Evolutionary conservation across 345 rosid species (phyloP).

Genomic region (Populus pruinosa): DNA sequence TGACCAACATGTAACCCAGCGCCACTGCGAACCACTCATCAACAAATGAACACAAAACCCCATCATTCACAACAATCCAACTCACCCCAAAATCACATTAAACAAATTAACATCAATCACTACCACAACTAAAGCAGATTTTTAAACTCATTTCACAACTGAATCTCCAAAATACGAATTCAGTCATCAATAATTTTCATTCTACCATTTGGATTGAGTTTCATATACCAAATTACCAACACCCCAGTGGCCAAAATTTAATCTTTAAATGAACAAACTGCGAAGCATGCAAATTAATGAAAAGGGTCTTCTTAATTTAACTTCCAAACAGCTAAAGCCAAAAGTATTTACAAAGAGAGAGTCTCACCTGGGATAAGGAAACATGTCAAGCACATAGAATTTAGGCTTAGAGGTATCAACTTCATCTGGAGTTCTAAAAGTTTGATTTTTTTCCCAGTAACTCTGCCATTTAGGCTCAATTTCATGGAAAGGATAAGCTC

Average conservation of each 20-base stretch:
- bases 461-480: slow-evolving; percentile 95
- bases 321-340: neutral
- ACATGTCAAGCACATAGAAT: slow-evolving; percentile 97
- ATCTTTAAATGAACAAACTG: too few relatives aligned
- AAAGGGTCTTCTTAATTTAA: neutral
- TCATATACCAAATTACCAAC: neutral
- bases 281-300: neutral
- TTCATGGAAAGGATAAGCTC: slow-evolving; percentile 80
- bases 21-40: slow-evolving; percentile 53
- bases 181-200: neutral
- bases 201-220: neutral
- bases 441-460: slow-evolving; percentile 69
- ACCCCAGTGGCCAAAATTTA: neutral
- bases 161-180: neutral
- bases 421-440: slow-evolving; percentile 81
- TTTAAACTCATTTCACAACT: too few relatives aligned
- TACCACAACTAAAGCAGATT: too few relatives aligned
- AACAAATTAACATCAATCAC: too few relatives aligned
- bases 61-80: neutral
- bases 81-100: neutral
- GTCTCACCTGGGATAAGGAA: slow-evolving; percentile 91
- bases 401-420: slow-evolving; percentile 79
- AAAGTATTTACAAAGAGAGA: slow-evolving; percentile 6
- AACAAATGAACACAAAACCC: neutral
- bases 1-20: slow-evolving; percentile 98